Conservation (phyloP, 495 filamentous ascomycete genomes). For the Xylaria flabelliformis region DNA sequence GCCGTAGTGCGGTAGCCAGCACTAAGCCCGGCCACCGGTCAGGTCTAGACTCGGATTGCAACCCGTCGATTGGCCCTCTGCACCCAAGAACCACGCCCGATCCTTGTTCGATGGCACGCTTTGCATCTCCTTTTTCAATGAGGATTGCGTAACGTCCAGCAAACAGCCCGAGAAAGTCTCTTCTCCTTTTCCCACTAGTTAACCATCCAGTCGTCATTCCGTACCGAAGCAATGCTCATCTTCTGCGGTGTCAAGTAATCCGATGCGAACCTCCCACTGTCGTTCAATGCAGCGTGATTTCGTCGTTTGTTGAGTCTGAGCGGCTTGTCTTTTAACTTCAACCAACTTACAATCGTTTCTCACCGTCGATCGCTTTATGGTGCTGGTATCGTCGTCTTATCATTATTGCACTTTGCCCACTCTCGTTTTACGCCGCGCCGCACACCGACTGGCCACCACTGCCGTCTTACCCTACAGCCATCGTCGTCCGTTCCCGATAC, state of each 20-base stretch:
- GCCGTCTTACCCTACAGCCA: not conserved
- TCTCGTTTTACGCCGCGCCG: conserved; percentile 17
- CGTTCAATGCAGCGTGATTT: conserved; percentile 18
- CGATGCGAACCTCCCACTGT: conserved; percentile 7
- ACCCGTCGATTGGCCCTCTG: conserved; percentile 13
- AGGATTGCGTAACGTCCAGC: conserved; percentile 23
- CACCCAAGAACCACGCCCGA: conserved; percentile 5
- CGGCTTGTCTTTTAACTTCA: conserved; percentile 11
- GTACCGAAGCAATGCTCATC: conserved; percentile 9
- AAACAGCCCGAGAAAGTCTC: not conserved
- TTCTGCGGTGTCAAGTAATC: conserved; percentile 22
- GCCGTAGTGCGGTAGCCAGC: not conserved
- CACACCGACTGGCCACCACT: not conserved
- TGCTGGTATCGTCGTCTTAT: not conserved
- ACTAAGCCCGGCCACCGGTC: not conserved
- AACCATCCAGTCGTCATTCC: not conserved
- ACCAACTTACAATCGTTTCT: not conserved
- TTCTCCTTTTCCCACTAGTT: not conserved
- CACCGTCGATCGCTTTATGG: conserved; percentile 13
- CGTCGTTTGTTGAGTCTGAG: not conserved
- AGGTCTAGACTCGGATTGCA: conserved; percentile 13
- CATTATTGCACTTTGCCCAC: not conserved
- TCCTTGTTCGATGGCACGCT: conserved; percentile 12
- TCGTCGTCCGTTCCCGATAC: not conserved
- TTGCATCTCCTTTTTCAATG: conserved; percentile 17